Evolutionary conservation across 768 basidiomycete species (phyloP).

Genomic region (Kwoniella newhampshirensis): DNA sequence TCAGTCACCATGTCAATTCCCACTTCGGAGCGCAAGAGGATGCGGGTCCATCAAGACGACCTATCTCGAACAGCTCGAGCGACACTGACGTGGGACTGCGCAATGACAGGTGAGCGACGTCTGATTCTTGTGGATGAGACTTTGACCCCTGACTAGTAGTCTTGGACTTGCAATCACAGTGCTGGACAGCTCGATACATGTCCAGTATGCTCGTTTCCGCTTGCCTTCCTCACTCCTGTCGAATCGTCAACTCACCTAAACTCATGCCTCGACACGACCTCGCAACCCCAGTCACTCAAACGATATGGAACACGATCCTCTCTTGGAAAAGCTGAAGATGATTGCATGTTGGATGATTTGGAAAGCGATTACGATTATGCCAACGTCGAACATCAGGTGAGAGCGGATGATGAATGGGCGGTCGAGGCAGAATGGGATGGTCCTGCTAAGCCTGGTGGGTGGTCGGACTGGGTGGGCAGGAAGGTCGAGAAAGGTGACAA

Average conservation of each 20-base stretch:
- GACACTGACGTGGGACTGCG: not conserved
- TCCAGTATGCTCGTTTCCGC: slow-evolving; percentile 35
- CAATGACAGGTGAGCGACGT: not conserved
- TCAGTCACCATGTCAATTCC: slow-evolving; percentile 42
- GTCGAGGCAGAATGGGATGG: slow-evolving; percentile 35
- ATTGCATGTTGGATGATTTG: no score
- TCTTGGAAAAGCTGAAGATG: slow-evolving; percentile 4
- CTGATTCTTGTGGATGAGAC: no score
- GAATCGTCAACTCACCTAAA: slow-evolving; percentile 37
- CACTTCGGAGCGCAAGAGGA: slow-evolving; percentile 34
- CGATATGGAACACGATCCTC: not conserved
- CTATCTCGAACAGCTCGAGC: not conserved
- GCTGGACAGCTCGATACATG: slow-evolving; percentile 12
- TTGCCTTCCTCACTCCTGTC: slow-evolving; percentile 11
- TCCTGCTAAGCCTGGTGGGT: slow-evolving; percentile 41
- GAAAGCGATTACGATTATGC: slow-evolving; percentile 4
- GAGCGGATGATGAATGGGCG: not conserved
- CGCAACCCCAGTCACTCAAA: not conserved
- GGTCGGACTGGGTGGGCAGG: slow-evolving; percentile 31
- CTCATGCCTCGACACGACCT: slow-evolving; percentile 32
- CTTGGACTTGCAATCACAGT: no score
- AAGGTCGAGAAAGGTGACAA: slow-evolving; percentile 38
- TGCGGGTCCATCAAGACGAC: not conserved
- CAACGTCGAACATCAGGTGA: not conserved
- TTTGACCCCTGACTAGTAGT: no score